Evolutionary conservation across 2,329 filamentous ascomycete genomes (phyloP).

Genomic region (Aspergillus sp.): DNA sequence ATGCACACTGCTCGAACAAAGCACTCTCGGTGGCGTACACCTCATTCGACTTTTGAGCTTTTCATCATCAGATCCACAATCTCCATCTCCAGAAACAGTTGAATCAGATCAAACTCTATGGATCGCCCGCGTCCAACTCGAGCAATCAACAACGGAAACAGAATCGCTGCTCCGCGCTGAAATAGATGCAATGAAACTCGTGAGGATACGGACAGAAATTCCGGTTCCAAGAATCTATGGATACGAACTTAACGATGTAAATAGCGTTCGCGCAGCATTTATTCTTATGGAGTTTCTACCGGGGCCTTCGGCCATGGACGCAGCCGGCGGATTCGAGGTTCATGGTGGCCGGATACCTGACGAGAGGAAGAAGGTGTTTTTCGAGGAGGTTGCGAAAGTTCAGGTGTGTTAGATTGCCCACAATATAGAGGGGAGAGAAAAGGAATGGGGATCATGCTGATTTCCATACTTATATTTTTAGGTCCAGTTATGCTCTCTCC

Average conservation of each 20-base stretch:
- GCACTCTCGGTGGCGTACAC: constrained; percentile 3
- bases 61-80: background rate
- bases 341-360: constrained; percentile 12
- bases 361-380: background rate
- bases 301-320: constrained; percentile 21
- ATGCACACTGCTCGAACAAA: constrained; percentile 2
- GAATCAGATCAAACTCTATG: background rate
- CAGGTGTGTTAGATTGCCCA: background rate
- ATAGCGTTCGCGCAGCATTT: constrained; percentile 27
- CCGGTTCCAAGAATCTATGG: background rate
- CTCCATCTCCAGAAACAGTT: no score
- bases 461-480: background rate
- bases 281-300: constrained; percentile 32
- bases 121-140: constrained; percentile 6
- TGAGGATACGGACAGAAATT: background rate
- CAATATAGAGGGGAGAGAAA: no score
- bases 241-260: constrained; percentile 10
- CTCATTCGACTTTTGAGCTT: constrained; percentile 4
- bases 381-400: background rate
- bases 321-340: constrained; percentile 22
- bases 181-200: constrained; percentile 1
- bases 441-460: no score
- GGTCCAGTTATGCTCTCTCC: constrained; percentile 17
- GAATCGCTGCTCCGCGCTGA: background rate
- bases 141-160: constrained; percentile 1